phyloP scores from a whole-genome alignment of 176 grass and related monocot genomes.

The Oryza longistaminata region DNA sequence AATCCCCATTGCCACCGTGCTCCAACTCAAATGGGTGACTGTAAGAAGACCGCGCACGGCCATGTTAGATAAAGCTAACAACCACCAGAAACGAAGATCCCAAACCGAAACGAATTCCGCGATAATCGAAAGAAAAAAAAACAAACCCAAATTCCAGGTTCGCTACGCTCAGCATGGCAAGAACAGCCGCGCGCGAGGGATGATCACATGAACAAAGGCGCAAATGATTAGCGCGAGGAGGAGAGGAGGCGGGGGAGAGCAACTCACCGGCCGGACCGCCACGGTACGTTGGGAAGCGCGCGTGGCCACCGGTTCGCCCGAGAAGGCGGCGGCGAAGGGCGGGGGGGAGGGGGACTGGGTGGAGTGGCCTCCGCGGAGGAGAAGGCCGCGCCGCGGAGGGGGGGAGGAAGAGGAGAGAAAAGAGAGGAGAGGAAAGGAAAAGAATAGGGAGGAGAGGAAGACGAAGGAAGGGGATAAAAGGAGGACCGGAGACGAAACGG shows the following conservation, averaged over 20 bases:
- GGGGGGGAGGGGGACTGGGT: background rate
- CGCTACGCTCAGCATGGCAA: background rate
- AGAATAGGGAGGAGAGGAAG: background rate
- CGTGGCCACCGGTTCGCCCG: constrained; percentile 26
- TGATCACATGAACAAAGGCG: background rate
- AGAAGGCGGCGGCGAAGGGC: constrained; percentile 11
- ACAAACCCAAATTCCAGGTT: background rate
- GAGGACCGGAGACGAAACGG: constrained; percentile 29
- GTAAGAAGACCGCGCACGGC: constrained; percentile 19
- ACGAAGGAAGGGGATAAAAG: constrained; percentile 30
- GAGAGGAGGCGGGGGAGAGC: background rate
- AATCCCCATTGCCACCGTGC: constrained; percentile 47
- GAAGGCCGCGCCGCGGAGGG: constrained; percentile 15
- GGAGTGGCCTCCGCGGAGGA: constrained; percentile 15
- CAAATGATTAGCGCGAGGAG: background rate
- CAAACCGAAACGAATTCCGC: background rate
- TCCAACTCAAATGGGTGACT: constrained; percentile 38
- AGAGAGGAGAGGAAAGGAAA: background rate
- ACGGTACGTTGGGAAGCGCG: constrained; percentile 5
- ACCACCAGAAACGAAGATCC: background rate
- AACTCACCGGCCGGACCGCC: constrained; percentile 30
- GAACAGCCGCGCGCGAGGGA: background rate
- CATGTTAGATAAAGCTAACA: background rate
- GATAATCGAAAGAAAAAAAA: background rate
- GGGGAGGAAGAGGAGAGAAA: background rate